A percentile compares a stretch with the other conserved stretches of the same genome.
Evolutionary conservation across 208 protist species (phyloP).

Genomic region (Strigomonas culicis): DNA sequence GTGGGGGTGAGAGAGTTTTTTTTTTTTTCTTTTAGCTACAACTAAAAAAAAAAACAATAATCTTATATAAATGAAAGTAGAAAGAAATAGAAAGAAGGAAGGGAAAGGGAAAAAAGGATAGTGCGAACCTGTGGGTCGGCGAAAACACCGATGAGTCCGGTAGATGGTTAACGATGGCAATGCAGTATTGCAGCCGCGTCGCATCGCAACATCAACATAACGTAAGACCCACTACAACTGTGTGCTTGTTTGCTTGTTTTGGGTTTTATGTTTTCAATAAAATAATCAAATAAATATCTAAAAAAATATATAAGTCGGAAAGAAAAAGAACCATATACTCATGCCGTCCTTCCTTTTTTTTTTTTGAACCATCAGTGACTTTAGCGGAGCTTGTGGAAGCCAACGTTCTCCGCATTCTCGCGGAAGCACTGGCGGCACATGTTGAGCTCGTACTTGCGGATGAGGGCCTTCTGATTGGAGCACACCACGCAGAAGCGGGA

Average conservation of each 20-base stretch:
- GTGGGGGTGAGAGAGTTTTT: not conserved
- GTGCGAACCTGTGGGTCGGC: too few species aligned
- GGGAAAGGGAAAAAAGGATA: not conserved
- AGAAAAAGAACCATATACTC: not conserved
- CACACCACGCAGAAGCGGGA: constrained; percentile 88
- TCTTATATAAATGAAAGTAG: constrained; percentile 7
- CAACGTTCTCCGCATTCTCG: constrained; percentile 90
- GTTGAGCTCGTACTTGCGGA: constrained; percentile 94
- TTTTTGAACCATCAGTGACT: not conserved
- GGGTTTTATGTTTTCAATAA: too few species aligned
- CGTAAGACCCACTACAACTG: not conserved
- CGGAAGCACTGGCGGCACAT: constrained; percentile 95
- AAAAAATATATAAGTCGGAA: constrained; percentile 4
- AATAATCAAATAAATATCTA: constrained; percentile 1
- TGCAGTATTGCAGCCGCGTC: too few species aligned
- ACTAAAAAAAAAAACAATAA: constrained; percentile 15
- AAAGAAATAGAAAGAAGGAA: constrained; percentile 23
- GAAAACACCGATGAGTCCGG: too few species aligned
- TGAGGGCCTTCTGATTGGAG: constrained; percentile 91
- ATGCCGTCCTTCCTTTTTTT: not conserved
- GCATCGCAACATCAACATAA: not conserved
- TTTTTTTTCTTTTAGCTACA: constrained; percentile 9
- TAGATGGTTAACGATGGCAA: too few species aligned
- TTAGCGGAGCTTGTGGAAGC: constrained; percentile 91
- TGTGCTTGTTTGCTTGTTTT: too few species aligned